phyloP scores from a whole-genome alignment of 768 basidiomycete species.

The Chalciporus pseudorubinellus region DNA sequence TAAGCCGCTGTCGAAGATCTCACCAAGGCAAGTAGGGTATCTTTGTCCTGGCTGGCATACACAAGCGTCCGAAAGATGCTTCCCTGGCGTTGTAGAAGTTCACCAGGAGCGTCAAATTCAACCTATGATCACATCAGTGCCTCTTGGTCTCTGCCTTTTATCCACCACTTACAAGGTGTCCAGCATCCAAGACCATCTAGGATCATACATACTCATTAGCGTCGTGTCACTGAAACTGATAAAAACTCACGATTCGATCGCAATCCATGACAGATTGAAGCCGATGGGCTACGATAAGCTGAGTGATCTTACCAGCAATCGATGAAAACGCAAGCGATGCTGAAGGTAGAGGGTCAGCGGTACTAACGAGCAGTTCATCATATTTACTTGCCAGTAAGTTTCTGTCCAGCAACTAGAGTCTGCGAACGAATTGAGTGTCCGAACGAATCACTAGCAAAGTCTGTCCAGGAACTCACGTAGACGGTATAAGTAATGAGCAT shows the following conservation, averaged over 20 bases:
- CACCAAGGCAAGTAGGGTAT: conserved; percentile 1
- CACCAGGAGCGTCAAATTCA: conserved; percentile 4
- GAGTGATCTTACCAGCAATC: conserved; percentile 9
- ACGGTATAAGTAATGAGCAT: conserved; percentile 65
- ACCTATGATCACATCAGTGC: neutral
- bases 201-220: neutral
- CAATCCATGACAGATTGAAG: conserved; percentile 9
- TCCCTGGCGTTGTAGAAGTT: conserved; percentile 1
- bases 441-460: neutral
- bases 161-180: conserved; percentile 3
- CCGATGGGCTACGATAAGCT: conserved; percentile 11
- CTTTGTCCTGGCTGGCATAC: conserved; percentile 7
- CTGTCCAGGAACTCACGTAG: conserved; percentile 42
- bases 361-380: neutral
- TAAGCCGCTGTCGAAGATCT: neutral
- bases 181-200: conserved; percentile 11
- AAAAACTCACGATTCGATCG: conserved; percentile 7
- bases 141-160: neutral
- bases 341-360: neutral
- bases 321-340: conserved; percentile 13
- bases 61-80: conserved; percentile 2
- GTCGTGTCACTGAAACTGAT: too few species aligned
- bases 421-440: neutral
- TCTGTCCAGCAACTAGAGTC: conserved; percentile 6
- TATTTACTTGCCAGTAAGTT: conserved; percentile 7